Conservation (phyloP, 2,329 filamentous ascomycete species). For the Ascochyta rabiei region DNA sequence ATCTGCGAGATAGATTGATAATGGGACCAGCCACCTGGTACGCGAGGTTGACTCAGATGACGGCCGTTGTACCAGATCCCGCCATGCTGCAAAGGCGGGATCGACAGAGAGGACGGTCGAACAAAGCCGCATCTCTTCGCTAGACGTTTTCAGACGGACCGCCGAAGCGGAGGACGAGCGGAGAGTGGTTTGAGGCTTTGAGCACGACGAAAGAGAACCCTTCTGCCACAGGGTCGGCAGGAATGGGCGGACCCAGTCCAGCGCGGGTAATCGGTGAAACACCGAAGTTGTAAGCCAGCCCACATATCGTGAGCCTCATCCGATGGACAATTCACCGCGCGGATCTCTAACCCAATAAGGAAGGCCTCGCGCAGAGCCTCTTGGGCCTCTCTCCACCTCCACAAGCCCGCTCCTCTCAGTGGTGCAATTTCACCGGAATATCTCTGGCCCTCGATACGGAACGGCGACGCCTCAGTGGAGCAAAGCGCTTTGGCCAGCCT, state of each 20-base stretch:
- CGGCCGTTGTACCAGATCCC: conserved; percentile 23
- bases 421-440: conserved; percentile 22
- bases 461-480: conserved; percentile 11
- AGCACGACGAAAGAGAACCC: background rate
- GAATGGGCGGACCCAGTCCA: conserved; percentile 9
- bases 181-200: background rate
- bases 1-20: conserved; percentile 15
- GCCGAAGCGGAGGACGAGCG: conserved; percentile 14
- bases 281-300: conserved; percentile 11
- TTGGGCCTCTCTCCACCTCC: conserved; percentile 5
- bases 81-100: conserved; percentile 19
- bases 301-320: conserved; percentile 20
- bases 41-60: conserved; percentile 26
- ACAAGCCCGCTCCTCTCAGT: conserved; percentile 12
- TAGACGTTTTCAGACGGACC: conserved; percentile 11
- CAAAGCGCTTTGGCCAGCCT: conserved; percentile 20
- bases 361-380: conserved; percentile 11
- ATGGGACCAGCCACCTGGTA: conserved; percentile 31
- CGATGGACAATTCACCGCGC: conserved; percentile 18
- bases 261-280: conserved; percentile 15
- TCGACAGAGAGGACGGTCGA: conserved; percentile 3
- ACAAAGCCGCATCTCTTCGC: conserved; percentile 9
- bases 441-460: conserved; percentile 18
- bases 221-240: background rate
- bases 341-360: conserved; percentile 19